phyloP scores from a whole-genome alignment of 352 stramenopile genomes.

The Phytophthora meadii region DNA sequence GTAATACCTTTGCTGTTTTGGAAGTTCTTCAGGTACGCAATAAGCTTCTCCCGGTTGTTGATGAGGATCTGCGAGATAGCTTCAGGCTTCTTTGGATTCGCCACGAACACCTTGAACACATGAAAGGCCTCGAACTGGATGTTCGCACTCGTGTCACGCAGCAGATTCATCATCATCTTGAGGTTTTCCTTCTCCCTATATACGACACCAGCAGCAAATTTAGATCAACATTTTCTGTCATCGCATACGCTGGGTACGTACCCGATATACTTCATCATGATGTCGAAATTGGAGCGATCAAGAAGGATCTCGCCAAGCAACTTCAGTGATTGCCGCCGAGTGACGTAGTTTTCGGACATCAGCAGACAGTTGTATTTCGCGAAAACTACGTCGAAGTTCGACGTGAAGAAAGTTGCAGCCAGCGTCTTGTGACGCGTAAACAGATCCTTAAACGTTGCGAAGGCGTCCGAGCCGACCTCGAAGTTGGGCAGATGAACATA shows the following conservation, averaged over 20 bases:
- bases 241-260: slow-evolving; percentile 26
- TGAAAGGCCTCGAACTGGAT: slow-evolving; percentile 99
- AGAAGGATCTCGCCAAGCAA: slow-evolving; percentile 97
- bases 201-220: slow-evolving; percentile 9
- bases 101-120: slow-evolving; percentile 99
- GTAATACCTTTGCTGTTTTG: slow-evolving; percentile 93
- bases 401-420: slow-evolving; percentile 83
- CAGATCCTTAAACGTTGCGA: slow-evolving; percentile 90
- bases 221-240: slow-evolving; percentile 4
- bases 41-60: slow-evolving; percentile 98
- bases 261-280: slow-evolving; percentile 99
- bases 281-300: slow-evolving; percentile 96
- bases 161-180: slow-evolving; percentile 98
- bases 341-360: slow-evolving; percentile 97
- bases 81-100: slow-evolving; percentile 98
- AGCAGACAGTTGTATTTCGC: slow-evolving; percentile 88
- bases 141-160: slow-evolving; percentile 96
- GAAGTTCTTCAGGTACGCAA: slow-evolving; percentile 97
- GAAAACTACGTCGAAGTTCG: slow-evolving; percentile 89
- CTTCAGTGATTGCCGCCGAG: slow-evolving; percentile 95
- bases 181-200: slow-evolving; percentile 93
- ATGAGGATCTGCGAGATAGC: slow-evolving; percentile 94
- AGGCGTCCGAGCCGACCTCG: slow-evolving; percentile 92
- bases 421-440: slow-evolving; percentile 90
- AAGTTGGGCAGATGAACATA: slow-evolving; percentile 93